Conservation (phyloP, 1,284 basidiomycete genomes). For the Trichosporon ovoides region DNA sequence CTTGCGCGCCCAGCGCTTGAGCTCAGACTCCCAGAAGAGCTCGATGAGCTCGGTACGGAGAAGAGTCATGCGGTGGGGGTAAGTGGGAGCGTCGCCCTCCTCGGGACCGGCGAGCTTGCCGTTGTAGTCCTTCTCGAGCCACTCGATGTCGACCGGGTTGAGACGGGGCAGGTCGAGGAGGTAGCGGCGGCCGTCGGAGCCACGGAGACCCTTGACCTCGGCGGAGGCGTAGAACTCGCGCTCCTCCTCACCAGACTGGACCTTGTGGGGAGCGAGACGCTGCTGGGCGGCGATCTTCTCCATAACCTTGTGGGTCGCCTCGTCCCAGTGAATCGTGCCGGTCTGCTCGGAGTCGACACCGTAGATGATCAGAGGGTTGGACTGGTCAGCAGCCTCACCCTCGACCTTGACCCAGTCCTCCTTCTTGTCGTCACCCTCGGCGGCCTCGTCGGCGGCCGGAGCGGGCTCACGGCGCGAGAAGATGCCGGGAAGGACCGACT, state of each 20-base stretch:
- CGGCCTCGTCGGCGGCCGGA: constrained; percentile 25
- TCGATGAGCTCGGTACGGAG: constrained; percentile 57
- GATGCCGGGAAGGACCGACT: constrained; percentile 56
- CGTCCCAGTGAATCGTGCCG: constrained; percentile 49
- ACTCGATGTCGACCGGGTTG: constrained; percentile 55
- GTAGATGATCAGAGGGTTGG: constrained; percentile 54
- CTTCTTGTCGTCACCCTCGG: constrained; percentile 35
- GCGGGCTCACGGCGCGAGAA: constrained; percentile 49
- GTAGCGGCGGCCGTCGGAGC: constrained; percentile 56
- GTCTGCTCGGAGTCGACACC: constrained; percentile 55
- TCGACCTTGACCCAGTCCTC: constrained; percentile 46
- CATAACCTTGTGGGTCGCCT: constrained; percentile 54
- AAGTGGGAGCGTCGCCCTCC: constrained; percentile 30
- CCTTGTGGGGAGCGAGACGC: constrained; percentile 53
- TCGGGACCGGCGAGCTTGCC: constrained; percentile 36
- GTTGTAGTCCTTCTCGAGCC: constrained; percentile 53
- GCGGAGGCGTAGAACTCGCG: constrained; percentile 54
- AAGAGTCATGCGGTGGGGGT: constrained; percentile 55
- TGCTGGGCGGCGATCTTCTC: constrained; percentile 52
- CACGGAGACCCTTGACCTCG: constrained; percentile 57
- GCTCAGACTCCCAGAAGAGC: constrained; percentile 53
- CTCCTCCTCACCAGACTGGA: constrained; percentile 49
- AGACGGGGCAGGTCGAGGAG: constrained; percentile 56
- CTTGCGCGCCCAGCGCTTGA: constrained; percentile 54
- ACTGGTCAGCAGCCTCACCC: constrained; percentile 64